Percentiles rank a stretch among this genome's conserved stretches.
phyloP scores from a whole-genome alignment of 768 basidiomycete genomes.

The Tephrocybe sp. region DNA sequence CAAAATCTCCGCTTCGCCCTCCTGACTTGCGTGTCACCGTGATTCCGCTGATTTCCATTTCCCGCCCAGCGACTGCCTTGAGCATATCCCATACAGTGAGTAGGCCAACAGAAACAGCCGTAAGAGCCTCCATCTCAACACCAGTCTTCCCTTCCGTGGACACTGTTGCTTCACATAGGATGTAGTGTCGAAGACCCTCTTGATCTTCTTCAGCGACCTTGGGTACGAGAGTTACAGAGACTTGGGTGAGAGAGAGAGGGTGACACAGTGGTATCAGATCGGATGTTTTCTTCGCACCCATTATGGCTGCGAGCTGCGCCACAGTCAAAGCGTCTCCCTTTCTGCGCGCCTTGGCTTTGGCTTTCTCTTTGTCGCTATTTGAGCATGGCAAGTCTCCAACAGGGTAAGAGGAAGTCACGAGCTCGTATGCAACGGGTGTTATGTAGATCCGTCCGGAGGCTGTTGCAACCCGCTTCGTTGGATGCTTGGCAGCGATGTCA shows the following conservation, averaged over 20 bases:
- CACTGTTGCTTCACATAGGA: conserved; percentile 67
- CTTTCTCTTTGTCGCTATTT: conserved; percentile 26
- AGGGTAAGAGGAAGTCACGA: conserved; percentile 50
- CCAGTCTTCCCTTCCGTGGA: conserved; percentile 81
- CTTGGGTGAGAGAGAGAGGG: conserved; percentile 70
- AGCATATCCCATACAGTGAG: conserved; percentile 94
- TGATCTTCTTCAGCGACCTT: conserved; percentile 26
- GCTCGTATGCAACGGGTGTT: conserved; percentile 60
- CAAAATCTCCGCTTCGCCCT: conserved; percentile 74
- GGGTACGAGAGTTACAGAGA: conserved; percentile 62
- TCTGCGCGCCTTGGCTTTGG: conserved; percentile 48
- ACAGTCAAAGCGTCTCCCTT: conserved; percentile 77
- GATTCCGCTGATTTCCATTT: conserved; percentile 78
- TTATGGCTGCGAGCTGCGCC: conserved; percentile 84
- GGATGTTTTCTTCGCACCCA: conserved; percentile 83
- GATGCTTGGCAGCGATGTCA: conserved; percentile 64
- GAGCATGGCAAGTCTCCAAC: conserved; percentile 17
- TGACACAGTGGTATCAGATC: conserved; percentile 89
- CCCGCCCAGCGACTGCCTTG: conserved; percentile 85
- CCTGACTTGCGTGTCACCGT: conserved; percentile 68
- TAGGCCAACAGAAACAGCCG: conserved; percentile 75
- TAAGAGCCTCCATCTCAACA: conserved; percentile 92
- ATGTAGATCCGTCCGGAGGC: conserved; percentile 76
- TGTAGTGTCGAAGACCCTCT: conserved; percentile 37
- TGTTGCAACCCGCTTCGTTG: conserved; percentile 68